phyloP scores from a whole-genome alignment of 176 grass and related monocot genomes.

The Aegilops tauschii region DNA sequence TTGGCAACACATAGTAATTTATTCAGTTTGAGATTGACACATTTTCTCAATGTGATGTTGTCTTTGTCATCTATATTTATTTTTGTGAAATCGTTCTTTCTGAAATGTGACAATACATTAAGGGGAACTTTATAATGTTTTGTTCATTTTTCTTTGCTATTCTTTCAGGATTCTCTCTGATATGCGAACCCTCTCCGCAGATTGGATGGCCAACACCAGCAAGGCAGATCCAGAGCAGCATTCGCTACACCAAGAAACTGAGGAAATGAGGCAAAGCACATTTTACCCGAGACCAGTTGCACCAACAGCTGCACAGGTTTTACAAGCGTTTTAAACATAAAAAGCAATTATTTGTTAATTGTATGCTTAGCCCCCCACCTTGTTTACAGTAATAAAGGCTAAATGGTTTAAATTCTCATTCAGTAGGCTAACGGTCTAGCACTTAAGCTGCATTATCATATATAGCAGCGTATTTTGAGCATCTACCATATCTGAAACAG shows the following conservation, averaged over 20 bases:
- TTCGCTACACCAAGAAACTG: slow-evolving; percentile 74
- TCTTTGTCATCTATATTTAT: neutral
- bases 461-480: neutral
- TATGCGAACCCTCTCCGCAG: slow-evolving; percentile 96
- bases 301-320: slow-evolving; percentile 93
- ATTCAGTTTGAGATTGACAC: slow-evolving; percentile 6
- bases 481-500: neutral
- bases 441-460: neutral
- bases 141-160: slow-evolving; percentile 35
- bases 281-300: slow-evolving; percentile 97
- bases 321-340: slow-evolving; percentile 5
- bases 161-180: slow-evolving; percentile 97
- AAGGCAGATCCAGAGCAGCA: slow-evolving; percentile 74
- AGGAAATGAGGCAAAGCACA: slow-evolving; percentile 68
- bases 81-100: neutral
- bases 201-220: slow-evolving; percentile 97
- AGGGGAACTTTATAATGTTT: slow-evolving; percentile 12
- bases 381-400: slow-evolving; percentile 12
- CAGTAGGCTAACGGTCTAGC: neutral
- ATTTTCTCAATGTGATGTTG: neutral
- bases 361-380: slow-evolving; percentile 5
- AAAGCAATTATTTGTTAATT: neutral
- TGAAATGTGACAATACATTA: slow-evolving; percentile 15
- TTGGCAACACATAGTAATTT: neutral
- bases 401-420: neutral